These are phyloP conservation scores for Zizania palustris DNA, from an alignment of 202 grass and related monocot species.

Conservation along the genomic window DNA sequence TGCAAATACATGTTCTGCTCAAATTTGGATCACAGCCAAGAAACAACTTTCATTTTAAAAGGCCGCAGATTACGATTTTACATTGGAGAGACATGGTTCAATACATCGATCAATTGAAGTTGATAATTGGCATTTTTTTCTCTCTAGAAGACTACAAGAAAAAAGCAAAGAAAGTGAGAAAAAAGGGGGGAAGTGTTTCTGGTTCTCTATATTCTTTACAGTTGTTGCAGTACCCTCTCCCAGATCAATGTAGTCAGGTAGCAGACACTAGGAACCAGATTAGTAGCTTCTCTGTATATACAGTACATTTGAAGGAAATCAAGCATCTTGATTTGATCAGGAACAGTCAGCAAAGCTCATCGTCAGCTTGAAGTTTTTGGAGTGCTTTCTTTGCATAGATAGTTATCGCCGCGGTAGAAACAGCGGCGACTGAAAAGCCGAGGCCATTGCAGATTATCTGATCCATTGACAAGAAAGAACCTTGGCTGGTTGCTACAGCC, in stretches of 20 bases:
- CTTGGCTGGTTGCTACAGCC: constrained; percentile 70
- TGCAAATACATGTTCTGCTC: too few relatives aligned
- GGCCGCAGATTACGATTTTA: constrained; percentile 41
- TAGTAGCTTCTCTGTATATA: constrained; percentile 39
- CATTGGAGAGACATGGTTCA: constrained; percentile 31
- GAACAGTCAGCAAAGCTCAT: constrained; percentile 52
- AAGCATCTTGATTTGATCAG: constrained; percentile 13
- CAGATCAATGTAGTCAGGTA: constrained; percentile 41
- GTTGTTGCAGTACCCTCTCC: constrained; percentile 37
- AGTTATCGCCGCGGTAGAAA: constrained; percentile 88
- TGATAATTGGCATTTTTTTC: constrained; percentile 24
- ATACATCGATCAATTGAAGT: constrained; percentile 40
- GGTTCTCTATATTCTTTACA: constrained; percentile 60
- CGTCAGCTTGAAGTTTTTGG: constrained; percentile 74
- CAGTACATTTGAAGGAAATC: constrained; percentile 46
- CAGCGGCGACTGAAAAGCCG: constrained; percentile 68
- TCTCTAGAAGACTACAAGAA: constrained; percentile 1
- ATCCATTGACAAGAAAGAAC: constrained; percentile 74
- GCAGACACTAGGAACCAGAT: constrained; percentile 46
- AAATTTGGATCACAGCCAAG: neutral
- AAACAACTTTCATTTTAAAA: constrained; percentile 18
- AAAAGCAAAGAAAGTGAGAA: constrained; percentile 23
- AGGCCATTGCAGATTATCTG: constrained; percentile 84
- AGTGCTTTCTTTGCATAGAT: constrained; percentile 89
- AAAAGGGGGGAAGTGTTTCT: constrained; percentile 13